These are phyloP conservation scores for Inonotus obliquus DNA, from an alignment of 1,284 basidiomycete species.

Conservation along the genomic window DNA sequence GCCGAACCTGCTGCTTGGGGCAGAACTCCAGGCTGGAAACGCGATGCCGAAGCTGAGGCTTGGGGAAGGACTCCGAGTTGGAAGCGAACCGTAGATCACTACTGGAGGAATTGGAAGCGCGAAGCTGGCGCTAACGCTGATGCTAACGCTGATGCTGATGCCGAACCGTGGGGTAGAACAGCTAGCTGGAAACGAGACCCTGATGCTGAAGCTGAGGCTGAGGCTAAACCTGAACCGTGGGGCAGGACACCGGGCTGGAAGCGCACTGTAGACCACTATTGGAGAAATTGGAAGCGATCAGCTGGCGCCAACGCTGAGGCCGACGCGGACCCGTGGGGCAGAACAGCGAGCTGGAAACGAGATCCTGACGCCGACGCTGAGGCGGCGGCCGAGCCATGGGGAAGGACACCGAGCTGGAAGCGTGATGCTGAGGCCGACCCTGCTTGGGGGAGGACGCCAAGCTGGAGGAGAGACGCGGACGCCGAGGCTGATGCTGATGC, in stretches of 20 bases:
- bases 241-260: too few relatives aligned
- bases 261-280: too few relatives aligned
- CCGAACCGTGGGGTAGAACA: not conserved
- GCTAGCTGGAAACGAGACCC: constrained; percentile 4
- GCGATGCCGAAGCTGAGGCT: not conserved
- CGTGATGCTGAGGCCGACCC: too few relatives aligned
- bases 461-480: too few relatives aligned
- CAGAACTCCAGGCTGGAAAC: not conserved
- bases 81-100: too few relatives aligned
- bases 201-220: not conserved
- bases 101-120: too few relatives aligned
- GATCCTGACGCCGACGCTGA: not conserved
- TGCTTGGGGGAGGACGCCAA: too few relatives aligned
- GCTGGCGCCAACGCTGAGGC: too few relatives aligned
- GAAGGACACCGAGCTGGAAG: too few relatives aligned
- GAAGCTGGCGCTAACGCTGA: not conserved
- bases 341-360: constrained; percentile 3
- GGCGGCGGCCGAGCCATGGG: not conserved
- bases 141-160: not conserved
- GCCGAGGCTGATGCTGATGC: too few relatives aligned
- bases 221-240: not conserved
- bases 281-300: too few relatives aligned
- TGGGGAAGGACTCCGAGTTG: too few relatives aligned
- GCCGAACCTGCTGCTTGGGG: not conserved
- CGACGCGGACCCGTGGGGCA: not conserved